Conservation (phyloP, 345 rosid genomes). For the Euphorbia pulcherrima region DNA sequence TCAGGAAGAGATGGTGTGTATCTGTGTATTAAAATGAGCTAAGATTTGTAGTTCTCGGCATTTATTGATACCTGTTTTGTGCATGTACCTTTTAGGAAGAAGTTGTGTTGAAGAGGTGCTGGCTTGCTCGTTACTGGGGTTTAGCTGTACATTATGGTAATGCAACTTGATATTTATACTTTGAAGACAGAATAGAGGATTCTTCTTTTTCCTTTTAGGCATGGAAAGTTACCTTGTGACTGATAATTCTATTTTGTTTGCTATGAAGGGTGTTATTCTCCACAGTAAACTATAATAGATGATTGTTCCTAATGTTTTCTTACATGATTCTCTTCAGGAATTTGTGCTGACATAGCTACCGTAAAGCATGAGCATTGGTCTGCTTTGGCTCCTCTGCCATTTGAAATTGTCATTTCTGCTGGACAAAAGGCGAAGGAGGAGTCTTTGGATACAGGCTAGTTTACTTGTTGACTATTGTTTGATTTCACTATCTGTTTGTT, state of each 20-base stretch:
- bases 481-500: background rate
- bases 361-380: slow-evolving; percentile 90
- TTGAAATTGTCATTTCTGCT: slow-evolving; percentile 91
- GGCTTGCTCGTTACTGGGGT: slow-evolving; percentile 99
- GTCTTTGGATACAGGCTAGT: slow-evolving; percentile 58
- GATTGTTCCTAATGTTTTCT: slow-evolving; percentile 16
- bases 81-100: slow-evolving; percentile 57
- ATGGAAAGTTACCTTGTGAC: background rate
- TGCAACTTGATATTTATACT: slow-evolving; percentile 8
- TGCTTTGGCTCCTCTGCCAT: slow-evolving; percentile 92
- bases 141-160: slow-evolving; percentile 85
- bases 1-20: slow-evolving; percentile 85
- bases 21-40: slow-evolving; percentile 14
- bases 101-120: slow-evolving; percentile 97
- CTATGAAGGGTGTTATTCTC: background rate
- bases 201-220: slow-evolving; percentile 4
- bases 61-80: background rate
- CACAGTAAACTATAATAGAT: background rate
- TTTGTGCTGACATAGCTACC: slow-evolving; percentile 77
- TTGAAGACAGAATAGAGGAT: slow-evolving; percentile 2
- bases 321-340: slow-evolving; percentile 45
- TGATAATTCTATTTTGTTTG: background rate
- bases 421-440: slow-evolving; percentile 94
- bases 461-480: slow-evolving; percentile 12
- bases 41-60: slow-evolving; percentile 12